phyloP scores from a whole-genome alignment of 176 grass and related monocot species.

The Leersia perrieri region DNA sequence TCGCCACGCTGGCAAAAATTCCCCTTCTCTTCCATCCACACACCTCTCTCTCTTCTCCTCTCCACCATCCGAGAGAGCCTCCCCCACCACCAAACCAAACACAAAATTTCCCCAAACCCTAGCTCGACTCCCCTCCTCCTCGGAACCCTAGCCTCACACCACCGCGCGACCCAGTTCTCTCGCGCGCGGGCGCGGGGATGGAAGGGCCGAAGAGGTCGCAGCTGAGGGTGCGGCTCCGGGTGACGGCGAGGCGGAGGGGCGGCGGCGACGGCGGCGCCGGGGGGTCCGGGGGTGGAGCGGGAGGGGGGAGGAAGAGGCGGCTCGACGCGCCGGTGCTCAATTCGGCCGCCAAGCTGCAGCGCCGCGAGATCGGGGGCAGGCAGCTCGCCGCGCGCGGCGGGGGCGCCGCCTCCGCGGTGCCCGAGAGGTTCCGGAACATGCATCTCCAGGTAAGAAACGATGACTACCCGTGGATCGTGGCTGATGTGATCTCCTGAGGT shows the following conservation, averaged over 20 bases:
- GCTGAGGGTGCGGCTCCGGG: conserved; percentile 66
- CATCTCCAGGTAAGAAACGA: conserved; percentile 57
- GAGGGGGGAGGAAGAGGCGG: conserved; percentile 19
- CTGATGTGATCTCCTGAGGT: not conserved
- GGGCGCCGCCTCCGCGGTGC: conserved; percentile 54
- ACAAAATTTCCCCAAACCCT: not conserved
- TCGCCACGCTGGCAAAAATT: not conserved
- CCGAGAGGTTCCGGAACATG: conserved; percentile 89
- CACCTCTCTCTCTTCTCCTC: not conserved
- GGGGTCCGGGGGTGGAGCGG: not conserved
- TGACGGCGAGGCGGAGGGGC: conserved; percentile 58
- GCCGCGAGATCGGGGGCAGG: conserved; percentile 78
- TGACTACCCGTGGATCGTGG: no score
- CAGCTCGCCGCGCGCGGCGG: conserved; percentile 56
- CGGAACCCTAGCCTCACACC: not conserved
- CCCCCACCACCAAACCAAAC: not conserved
- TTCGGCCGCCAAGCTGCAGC: conserved; percentile 82
- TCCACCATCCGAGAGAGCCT: not conserved
- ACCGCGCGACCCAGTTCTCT: no score
- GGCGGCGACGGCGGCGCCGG: not conserved
- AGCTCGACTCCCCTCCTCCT: not conserved
- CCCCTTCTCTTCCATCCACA: not conserved
- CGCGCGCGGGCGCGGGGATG: conserved; percentile 36
- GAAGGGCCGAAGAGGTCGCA: conserved; percentile 51
- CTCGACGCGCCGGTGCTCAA: conserved; percentile 49